These are phyloP conservation scores for Yueomyces sp. DNA, from an alignment of 1,139 yeast species.

Conservation along the genomic window DNA sequence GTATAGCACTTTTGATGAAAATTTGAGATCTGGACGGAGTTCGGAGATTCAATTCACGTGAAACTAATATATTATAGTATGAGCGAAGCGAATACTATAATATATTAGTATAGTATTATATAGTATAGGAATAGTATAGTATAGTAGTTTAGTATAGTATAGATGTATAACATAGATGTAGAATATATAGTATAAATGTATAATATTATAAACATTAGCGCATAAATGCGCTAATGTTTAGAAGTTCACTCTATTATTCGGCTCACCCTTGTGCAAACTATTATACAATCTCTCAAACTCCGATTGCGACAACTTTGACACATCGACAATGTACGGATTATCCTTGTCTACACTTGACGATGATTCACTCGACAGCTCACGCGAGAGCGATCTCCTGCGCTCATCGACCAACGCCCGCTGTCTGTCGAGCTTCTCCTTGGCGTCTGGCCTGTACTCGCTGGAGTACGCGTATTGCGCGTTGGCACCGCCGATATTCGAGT, in stretches of 20 bases:
- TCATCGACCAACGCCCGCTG: conserved; percentile 1
- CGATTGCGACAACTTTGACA: conserved; percentile 16
- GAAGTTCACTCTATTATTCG: conserved; percentile 22
- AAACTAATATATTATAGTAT: too few species aligned
- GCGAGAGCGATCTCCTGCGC: not conserved
- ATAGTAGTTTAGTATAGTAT: too few species aligned
- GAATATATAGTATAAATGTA: too few species aligned
- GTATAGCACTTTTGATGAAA: too few species aligned
- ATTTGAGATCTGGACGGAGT: too few species aligned
- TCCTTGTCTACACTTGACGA: conserved; percentile 2
- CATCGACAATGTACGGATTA: conserved; percentile 11
- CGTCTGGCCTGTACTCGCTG: conserved; percentile 9
- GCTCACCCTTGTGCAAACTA: conserved; percentile 20
- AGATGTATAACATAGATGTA: too few species aligned
- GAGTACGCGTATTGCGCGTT: conserved; percentile 13
- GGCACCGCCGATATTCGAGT: conserved; percentile 15
- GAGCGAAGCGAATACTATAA: too few species aligned
- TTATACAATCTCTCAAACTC: conserved; percentile 20
- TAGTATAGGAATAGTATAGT: too few species aligned
- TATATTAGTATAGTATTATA: too few species aligned
- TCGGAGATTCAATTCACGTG: too few species aligned
- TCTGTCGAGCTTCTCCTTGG: conserved; percentile 1
- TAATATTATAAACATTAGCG: not conserved
- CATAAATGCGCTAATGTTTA: conserved; percentile 2
- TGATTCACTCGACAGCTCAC: conserved; percentile 1